Conservation (phyloP, 768 basidiomycete species). For the Xanthoconium stramineum region DNA sequence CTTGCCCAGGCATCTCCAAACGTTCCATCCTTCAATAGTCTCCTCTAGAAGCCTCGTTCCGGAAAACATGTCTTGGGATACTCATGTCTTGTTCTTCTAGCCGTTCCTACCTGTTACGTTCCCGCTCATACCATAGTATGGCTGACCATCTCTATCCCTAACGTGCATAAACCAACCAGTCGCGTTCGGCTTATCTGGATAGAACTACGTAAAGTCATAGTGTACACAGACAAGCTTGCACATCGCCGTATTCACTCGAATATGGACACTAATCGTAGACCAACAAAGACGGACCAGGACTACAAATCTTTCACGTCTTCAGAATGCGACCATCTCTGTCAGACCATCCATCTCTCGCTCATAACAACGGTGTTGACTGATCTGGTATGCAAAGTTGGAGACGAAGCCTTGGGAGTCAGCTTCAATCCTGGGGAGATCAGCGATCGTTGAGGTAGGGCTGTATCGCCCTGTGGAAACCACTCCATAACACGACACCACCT, state of each 20-base stretch:
- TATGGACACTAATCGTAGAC: conserved; percentile 10
- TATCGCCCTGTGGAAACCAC: conserved; percentile 62
- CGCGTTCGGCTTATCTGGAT: too few species aligned
- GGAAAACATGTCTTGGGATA: conserved; percentile 6
- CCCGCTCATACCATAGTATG: too few species aligned
- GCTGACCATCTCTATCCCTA: too few species aligned
- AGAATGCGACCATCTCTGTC: conserved; percentile 48
- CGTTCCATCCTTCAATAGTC: too few species aligned
- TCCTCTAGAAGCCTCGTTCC: conserved; percentile 18
- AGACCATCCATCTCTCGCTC: conserved; percentile 61
- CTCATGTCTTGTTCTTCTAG: conserved; percentile 2
- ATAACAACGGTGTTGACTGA: conserved; percentile 67
- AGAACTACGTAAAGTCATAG: too few species aligned
- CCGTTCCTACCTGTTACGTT: conserved; percentile 19
- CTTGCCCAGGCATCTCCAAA: too few species aligned
- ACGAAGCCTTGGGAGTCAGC: conserved; percentile 51
- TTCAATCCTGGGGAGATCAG: conserved; percentile 43
- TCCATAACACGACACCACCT: conserved; percentile 54
- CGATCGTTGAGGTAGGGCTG: conserved; percentile 32
- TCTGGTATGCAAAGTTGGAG: conserved; percentile 55
- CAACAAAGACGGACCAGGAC: not conserved
- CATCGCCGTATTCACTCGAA: not conserved
- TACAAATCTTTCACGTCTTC: conserved; percentile 2
- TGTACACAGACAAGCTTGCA: not conserved
- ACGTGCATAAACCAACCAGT: too few species aligned